A percentile compares a stretch with the other conserved stretches of the same genome.
phyloP scores from a whole-genome alignment of 805 yeast species.

The Yarrowia bubula region DNA sequence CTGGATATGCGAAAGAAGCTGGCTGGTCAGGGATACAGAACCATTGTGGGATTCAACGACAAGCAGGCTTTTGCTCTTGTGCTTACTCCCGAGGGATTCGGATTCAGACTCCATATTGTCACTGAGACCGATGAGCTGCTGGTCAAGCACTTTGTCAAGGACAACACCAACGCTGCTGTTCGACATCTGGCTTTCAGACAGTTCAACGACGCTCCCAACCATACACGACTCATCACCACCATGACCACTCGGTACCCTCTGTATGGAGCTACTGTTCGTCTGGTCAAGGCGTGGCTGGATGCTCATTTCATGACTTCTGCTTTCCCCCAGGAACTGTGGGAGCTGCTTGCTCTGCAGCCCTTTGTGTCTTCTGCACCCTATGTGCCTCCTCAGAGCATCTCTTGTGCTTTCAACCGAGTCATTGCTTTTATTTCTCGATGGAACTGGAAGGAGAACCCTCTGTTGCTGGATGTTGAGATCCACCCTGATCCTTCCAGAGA shows the following conservation, averaged over 20 bases:
- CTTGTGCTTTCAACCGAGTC: conserved; percentile 75
- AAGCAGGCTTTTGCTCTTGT: conserved; percentile 43
- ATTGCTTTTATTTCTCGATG: conserved; percentile 70
- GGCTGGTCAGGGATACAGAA: conserved; percentile 44
- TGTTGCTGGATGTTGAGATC: conserved; percentile 68
- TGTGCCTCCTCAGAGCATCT: conserved; percentile 72
- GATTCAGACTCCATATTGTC: conserved; percentile 70
- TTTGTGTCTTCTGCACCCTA: conserved; percentile 89
- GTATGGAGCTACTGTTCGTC: conserved; percentile 75
- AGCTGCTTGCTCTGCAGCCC: conserved; percentile 75
- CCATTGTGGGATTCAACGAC: conserved; percentile 61
- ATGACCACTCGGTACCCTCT: conserved; percentile 69
- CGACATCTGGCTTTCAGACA: conserved; percentile 46
- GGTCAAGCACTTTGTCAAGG: conserved; percentile 49
- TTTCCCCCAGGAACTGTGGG: conserved; percentile 74
- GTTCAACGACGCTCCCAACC: conserved; percentile 59
- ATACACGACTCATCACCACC: conserved; percentile 73
- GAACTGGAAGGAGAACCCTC: conserved; percentile 93
- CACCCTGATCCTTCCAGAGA: conserved; percentile 32
- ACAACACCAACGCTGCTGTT: conserved; percentile 22
- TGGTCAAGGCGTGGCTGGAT: conserved; percentile 88
- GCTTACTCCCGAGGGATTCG: conserved; percentile 85
- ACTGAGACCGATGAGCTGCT: conserved; percentile 82
- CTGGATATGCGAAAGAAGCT: conserved; percentile 59
- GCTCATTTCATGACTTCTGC: conserved; percentile 72